Conservation (phyloP, 2,329 filamentous ascomycete genomes). For the Aspergillus intermedius region DNA sequence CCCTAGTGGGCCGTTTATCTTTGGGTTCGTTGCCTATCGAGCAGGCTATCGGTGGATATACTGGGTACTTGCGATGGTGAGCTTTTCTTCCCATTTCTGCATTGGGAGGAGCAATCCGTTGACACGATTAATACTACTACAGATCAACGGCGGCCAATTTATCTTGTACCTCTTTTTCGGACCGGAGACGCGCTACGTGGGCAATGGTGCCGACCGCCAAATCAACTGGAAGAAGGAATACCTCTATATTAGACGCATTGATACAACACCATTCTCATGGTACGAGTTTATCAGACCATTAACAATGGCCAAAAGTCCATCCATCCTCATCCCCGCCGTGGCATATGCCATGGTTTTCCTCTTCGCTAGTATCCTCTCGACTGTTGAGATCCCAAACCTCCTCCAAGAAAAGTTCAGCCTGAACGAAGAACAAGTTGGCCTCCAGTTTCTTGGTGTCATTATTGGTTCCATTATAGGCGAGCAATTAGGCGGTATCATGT, state of each 20-base stretch:
- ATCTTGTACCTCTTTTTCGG: conserved; percentile 51
- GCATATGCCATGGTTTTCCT: conserved; percentile 55
- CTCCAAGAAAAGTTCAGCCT: conserved; percentile 52
- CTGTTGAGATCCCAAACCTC: conserved; percentile 55
- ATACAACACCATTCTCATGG: conserved; percentile 44
- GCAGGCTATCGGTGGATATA: conserved; percentile 56
- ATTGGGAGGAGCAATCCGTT: not conserved
- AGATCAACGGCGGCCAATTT: conserved; percentile 53
- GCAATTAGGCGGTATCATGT: conserved; percentile 52
- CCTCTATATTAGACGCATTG: conserved; percentile 45
- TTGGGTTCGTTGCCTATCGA: conserved; percentile 43
- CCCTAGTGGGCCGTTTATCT: conserved; percentile 35
- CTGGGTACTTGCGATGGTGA: conserved; percentile 52
- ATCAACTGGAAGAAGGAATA: conserved; percentile 41
- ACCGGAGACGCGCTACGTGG: conserved; percentile 50
- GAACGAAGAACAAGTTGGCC: conserved; percentile 53
- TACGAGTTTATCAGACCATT: conserved; percentile 50
- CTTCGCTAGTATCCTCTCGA: conserved; percentile 49
- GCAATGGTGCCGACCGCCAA: conserved; percentile 19
- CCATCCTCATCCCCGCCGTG: conserved; percentile 47
- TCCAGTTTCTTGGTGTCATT: conserved; percentile 55
- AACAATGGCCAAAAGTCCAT: conserved; percentile 40
- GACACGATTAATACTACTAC: conserved; percentile 2
- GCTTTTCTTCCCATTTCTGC: conserved; percentile 10
- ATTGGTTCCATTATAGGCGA: conserved; percentile 56